Conservation (phyloP, 2,329 filamentous ascomycete genomes). For the Penicillium sclerotigenum region DNA sequence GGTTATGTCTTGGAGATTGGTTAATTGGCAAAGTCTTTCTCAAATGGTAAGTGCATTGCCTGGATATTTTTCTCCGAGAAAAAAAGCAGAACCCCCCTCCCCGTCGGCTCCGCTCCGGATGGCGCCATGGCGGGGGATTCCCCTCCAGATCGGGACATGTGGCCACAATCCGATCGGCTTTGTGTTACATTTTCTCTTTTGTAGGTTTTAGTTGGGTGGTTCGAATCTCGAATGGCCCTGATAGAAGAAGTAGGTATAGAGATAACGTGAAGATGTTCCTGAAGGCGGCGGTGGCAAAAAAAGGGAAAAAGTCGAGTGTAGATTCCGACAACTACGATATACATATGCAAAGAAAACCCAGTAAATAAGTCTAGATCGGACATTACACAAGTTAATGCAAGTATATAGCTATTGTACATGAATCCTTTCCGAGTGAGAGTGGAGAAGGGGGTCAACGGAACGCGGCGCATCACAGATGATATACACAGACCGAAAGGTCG, state of each 20-base stretch:
- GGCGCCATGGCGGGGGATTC: conserved; percentile 26
- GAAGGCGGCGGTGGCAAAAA: conserved; percentile 21
- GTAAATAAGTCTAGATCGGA: neutral
- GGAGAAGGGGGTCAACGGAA: conserved; percentile 21
- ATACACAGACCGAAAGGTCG: conserved; percentile 22
- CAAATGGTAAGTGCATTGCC: neutral
- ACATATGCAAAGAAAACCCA: neutral
- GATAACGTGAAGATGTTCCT: neutral
- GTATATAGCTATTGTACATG: conserved; percentile 28
- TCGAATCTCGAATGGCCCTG: neutral
- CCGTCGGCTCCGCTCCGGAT: conserved; percentile 20
- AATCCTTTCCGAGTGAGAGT: conserved; percentile 21
- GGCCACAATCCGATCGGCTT: neutral
- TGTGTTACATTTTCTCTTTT: neutral
- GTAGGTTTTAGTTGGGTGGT: neutral
- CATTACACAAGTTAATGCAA: conserved; percentile 21
- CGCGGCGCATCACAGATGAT: conserved; percentile 14
- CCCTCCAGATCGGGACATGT: conserved; percentile 1
- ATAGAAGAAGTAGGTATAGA: neutral
- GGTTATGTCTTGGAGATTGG: neutral
- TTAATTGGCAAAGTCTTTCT: neutral
- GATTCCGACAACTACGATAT: neutral
- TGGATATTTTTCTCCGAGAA: neutral
- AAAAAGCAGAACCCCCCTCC: conserved; percentile 1
- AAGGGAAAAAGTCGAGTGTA: neutral